Conservation (phyloP, 2,329 filamentous ascomycete genomes). For the Aschersonia sp. region DNA sequence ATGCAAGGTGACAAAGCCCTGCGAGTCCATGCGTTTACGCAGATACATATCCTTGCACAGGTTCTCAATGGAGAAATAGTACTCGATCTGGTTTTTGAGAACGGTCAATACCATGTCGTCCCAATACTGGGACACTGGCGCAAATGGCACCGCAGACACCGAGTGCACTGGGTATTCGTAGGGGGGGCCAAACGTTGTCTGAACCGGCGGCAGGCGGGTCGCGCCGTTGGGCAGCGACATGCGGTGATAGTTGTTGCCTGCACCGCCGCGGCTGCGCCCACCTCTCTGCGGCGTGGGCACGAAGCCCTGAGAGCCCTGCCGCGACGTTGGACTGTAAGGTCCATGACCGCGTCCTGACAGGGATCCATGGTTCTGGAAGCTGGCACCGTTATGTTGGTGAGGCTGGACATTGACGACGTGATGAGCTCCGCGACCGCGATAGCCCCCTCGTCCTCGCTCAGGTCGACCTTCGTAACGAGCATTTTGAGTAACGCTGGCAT, state of each 20-base stretch:
- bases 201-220: conserved; percentile 20
- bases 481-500: conserved; percentile 8
- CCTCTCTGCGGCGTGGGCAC: conserved; percentile 18
- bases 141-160: conserved; percentile 19
- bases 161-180: conserved; percentile 27
- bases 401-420: conserved; percentile 19
- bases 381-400: conserved; percentile 16
- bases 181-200: conserved; percentile 16
- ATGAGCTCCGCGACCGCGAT: conserved; percentile 30
- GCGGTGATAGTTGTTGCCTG: conserved; percentile 20
- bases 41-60: conserved; percentile 86
- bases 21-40: conserved; percentile 83
- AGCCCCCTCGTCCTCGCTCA: conserved; percentile 28
- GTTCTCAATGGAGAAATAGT: conserved; percentile 96
- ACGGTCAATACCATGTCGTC: conserved; percentile 30
- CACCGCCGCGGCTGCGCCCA: conserved; percentile 18
- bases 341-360: conserved; percentile 18
- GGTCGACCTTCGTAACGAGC: conserved; percentile 22
- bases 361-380: conserved; percentile 20
- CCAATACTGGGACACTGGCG: conserved; percentile 31
- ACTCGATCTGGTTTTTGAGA: conserved; percentile 51
- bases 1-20: conserved; percentile 74
- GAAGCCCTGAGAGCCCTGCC: conserved; percentile 23
- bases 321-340: conserved; percentile 29
- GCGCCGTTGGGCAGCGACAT: conserved; percentile 23